Conservation (phyloP, 495 filamentous ascomycete genomes). For the Penicillium lividum region DNA sequence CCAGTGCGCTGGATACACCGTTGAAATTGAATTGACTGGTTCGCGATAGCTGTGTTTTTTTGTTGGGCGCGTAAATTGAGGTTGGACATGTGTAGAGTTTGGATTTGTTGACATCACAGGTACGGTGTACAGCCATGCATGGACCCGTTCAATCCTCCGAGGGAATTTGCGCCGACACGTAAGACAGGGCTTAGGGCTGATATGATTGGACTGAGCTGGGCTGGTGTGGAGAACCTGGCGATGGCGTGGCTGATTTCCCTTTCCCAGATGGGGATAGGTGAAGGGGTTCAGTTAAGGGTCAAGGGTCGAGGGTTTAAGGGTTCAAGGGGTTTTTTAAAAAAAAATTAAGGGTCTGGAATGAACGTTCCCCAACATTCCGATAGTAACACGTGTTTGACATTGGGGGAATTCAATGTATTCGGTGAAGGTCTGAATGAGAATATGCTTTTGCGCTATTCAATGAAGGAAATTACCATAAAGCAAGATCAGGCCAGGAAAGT, state of each 20-base stretch:
- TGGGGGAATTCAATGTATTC: neutral
- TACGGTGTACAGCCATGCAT: neutral
- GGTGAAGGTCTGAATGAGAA: neutral
- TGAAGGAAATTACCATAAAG: neutral
- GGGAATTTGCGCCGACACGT: neutral
- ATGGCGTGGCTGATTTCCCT: neutral
- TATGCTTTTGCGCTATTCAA: neutral
- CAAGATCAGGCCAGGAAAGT: neutral
- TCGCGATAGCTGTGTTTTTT: conserved; percentile 1
- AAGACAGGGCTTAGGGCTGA: conserved; percentile 1
- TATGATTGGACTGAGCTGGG: neutral
- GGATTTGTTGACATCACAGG: conserved; percentile 7
- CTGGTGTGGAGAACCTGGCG: neutral
- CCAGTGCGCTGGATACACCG: neutral
- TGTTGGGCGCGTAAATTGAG: conserved; percentile 1
- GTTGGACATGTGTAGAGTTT: neutral
- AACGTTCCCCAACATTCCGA: neutral
- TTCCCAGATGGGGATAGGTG: neutral
- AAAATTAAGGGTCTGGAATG: neutral
- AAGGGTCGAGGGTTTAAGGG: neutral
- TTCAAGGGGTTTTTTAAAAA: neutral
- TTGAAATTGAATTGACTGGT: neutral
- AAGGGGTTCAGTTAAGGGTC: neutral
- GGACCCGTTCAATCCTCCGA: neutral
- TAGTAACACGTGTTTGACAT: neutral